phyloP scores from a whole-genome alignment of 805 yeast species.

The Suhomyces emberorum region DNA sequence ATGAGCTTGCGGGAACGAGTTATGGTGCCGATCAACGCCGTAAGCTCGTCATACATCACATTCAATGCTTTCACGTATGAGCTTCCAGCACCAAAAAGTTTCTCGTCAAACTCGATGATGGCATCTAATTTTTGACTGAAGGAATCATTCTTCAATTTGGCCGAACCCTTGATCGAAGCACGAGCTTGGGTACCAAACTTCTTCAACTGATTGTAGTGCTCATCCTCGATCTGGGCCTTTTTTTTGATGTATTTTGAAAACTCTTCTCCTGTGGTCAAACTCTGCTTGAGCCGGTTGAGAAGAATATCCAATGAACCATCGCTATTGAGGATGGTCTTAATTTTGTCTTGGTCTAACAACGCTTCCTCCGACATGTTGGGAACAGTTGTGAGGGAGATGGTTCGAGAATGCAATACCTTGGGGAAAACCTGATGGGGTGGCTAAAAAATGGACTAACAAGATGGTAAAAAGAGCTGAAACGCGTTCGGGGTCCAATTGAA shows the following conservation, averaged over 20 bases:
- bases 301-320: slow-evolving; percentile 76
- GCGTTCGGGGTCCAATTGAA: no score
- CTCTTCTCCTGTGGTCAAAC: slow-evolving; percentile 81
- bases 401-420: no score
- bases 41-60: slow-evolving; percentile 82
- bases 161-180: slow-evolving; percentile 38
- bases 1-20: slow-evolving; percentile 67
- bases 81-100: slow-evolving; percentile 60
- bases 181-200: slow-evolving; percentile 63
- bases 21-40: slow-evolving; percentile 65
- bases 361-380: slow-evolving; percentile 3
- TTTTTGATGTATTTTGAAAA: slow-evolving; percentile 74
- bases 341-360: slow-evolving; percentile 42
- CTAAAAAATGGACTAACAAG: no score
- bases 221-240: slow-evolving; percentile 75
- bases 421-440: no score
- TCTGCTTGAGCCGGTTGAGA: slow-evolving; percentile 70
- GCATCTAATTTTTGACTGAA: slow-evolving; percentile 64
- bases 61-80: slow-evolving; percentile 77
- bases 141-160: slow-evolving; percentile 57
- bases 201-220: slow-evolving; percentile 68
- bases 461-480: no score
- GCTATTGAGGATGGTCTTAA: slow-evolving; percentile 53
- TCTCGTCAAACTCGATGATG: slow-evolving; percentile 75
- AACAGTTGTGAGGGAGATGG: no score